A percentile compares a stretch with the other conserved stretches of the same genome.
These are phyloP conservation scores for Pseudomassariella vexata DNA, from an alignment of 2,329 filamentous ascomycete genomes.

Conservation along the genomic window DNA sequence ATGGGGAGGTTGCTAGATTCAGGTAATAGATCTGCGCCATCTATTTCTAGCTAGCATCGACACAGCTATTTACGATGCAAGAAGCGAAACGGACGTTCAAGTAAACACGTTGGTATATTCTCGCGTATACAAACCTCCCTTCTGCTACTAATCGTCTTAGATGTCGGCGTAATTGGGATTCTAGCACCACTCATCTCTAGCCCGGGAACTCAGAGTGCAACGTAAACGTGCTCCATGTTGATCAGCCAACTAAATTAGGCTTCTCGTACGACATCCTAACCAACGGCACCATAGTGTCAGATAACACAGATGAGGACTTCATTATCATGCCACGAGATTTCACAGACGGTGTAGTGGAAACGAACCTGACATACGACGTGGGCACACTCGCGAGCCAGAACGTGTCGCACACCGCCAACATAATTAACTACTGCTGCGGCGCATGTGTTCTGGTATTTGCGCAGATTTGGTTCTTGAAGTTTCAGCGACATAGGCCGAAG, in stretches of 20 bases:
- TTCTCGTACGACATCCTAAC: slow-evolving; percentile 54
- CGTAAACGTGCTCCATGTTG: slow-evolving; percentile 48
- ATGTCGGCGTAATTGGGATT: not conserved
- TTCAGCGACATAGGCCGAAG: slow-evolving; percentile 50
- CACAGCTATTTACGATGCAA: no score
- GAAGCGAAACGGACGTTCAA: no score
- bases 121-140: no score
- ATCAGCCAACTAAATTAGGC: slow-evolving; percentile 55
- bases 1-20: no score
- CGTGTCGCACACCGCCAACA: slow-evolving; percentile 36
- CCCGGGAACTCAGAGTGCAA: no score
- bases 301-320: slow-evolving; percentile 15
- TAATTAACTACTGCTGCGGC: slow-evolving; percentile 43
- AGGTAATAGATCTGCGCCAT: no score
- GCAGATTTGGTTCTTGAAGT: slow-evolving; percentile 50
- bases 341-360: slow-evolving; percentile 28
- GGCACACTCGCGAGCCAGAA: slow-evolving; percentile 54
- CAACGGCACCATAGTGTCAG: slow-evolving; percentile 45
- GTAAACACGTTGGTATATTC: no score
- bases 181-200: no score
- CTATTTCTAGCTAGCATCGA: no score
- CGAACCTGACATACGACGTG: slow-evolving; percentile 30
- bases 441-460: slow-evolving; percentile 54
- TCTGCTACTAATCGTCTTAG: no score
- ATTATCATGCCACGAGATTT: slow-evolving; percentile 21